phyloP scores from a whole-genome alignment of 192 early-diverging fungal genomes.

The Rhizoclosmatium sp. region DNA sequence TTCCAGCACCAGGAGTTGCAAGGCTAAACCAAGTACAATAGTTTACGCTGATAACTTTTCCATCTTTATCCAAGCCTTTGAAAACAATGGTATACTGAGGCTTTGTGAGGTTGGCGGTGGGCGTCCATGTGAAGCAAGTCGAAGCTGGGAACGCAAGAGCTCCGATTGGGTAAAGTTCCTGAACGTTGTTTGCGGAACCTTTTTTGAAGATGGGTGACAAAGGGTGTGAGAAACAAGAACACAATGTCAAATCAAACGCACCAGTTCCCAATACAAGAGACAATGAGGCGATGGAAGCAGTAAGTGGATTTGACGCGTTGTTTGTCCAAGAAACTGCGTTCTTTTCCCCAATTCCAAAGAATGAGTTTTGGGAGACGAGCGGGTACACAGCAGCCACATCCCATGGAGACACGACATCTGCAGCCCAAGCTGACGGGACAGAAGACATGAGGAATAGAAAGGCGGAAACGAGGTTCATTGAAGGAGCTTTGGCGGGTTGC shows the following conservation, averaged over 20 bases:
- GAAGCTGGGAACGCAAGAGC: conserved; percentile 22
- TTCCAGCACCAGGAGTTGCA: not conserved
- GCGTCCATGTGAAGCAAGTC: conserved; percentile 30
- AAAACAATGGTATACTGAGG: conserved; percentile 16
- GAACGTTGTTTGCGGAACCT: not conserved
- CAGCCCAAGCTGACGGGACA: too few species aligned
- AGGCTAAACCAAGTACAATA: conserved; percentile 23
- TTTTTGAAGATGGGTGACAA: too few species aligned
- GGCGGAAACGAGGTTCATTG: too few species aligned
- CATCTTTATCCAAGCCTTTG: conserved; percentile 1
- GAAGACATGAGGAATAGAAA: too few species aligned
- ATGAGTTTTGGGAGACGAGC: not conserved
- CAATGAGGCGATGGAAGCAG: conserved; percentile 7
- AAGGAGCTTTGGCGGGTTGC: too few species aligned
- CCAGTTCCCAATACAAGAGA: conserved; percentile 17
- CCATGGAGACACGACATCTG: not conserved
- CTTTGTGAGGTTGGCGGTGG: conserved; percentile 14
- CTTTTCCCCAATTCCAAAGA: conserved; percentile 7
- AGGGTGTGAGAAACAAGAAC: not conserved
- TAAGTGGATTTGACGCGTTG: conserved; percentile 4
- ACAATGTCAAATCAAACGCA: not conserved
- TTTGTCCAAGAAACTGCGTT: conserved; percentile 23
- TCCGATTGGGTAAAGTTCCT: not conserved
- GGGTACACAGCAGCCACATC: conserved; percentile 15
- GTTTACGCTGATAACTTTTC: conserved; percentile 1